These are phyloP conservation scores for Collariella sp. DNA, from an alignment of 495 filamentous ascomycete species.

Conservation along the genomic window DNA sequence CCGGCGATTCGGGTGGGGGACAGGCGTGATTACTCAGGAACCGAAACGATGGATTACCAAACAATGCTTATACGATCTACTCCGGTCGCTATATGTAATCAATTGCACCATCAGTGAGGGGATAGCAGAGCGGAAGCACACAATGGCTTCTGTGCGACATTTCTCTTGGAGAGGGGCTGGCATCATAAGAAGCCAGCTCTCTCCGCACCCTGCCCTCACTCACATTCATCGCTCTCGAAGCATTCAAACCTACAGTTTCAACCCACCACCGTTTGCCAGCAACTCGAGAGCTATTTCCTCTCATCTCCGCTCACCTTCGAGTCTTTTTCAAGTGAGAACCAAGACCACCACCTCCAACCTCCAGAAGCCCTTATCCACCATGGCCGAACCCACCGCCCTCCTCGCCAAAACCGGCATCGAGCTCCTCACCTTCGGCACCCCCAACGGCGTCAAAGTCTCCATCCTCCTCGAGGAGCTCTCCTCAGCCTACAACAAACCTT, in stretches of 20 bases:
- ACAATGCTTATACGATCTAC: neutral
- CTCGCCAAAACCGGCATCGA: constrained; percentile 50
- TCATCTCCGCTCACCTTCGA: neutral
- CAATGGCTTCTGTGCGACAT: neutral
- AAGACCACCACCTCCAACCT: neutral
- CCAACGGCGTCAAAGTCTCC: constrained; percentile 55
- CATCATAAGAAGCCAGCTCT: neutral
- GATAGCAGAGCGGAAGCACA: neutral
- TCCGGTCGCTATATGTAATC: neutral
- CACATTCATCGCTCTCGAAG: neutral
- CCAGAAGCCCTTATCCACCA: neutral
- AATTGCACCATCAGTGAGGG: neutral
- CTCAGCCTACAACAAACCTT: constrained; percentile 46
- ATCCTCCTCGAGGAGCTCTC: constrained; percentile 76
- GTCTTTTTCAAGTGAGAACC: neutral
- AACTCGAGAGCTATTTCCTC: neutral
- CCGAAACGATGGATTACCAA: neutral
- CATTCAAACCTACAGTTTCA: neutral
- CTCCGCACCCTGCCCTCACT: neutral
- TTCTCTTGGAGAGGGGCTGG: neutral
- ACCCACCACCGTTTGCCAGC: neutral
- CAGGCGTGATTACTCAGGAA: neutral
- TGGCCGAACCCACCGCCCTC: constrained; percentile 41
- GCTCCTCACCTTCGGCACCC: constrained; percentile 42
- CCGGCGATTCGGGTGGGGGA: neutral